Percentiles rank a stretch among this genome's conserved stretches.
phyloP scores from a whole-genome alignment of 805 yeast genomes.

The Ogataea haglerorum region DNA sequence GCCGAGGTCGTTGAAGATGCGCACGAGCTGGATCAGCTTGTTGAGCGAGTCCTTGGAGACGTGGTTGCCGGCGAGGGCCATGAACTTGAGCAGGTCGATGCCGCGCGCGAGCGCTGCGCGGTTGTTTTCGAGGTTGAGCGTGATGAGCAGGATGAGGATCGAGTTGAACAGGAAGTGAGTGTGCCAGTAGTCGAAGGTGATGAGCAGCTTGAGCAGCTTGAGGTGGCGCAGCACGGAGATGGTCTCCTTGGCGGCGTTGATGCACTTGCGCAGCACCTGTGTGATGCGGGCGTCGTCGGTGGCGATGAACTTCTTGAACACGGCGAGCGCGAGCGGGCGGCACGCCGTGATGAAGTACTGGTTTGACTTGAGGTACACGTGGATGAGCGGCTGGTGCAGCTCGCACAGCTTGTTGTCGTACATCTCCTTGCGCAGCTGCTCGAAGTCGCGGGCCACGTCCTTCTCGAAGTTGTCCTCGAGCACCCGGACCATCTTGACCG shows the following conservation, averaged over 20 bases:
- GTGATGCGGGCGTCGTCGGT: constrained; percentile 22
- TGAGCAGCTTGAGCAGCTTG: constrained; percentile 28
- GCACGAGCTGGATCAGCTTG: constrained; percentile 23
- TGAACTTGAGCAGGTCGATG: constrained; percentile 26
- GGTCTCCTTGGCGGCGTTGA: constrained; percentile 32
- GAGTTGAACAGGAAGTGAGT: constrained; percentile 38
- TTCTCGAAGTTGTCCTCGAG: constrained; percentile 27
- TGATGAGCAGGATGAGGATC: constrained; percentile 28
- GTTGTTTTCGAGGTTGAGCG: constrained; percentile 16
- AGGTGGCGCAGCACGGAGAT: constrained; percentile 30
- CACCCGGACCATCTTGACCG: constrained; percentile 16
- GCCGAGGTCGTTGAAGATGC: constrained; percentile 22
- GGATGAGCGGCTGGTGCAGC: constrained; percentile 26
- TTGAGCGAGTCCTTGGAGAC: constrained; percentile 26
- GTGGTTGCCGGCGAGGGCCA: constrained; percentile 29
- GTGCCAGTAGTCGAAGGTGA: constrained; percentile 40
- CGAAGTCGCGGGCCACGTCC: constrained; percentile 19
- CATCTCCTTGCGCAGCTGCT: constrained; percentile 20
- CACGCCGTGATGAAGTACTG: constrained; percentile 36
- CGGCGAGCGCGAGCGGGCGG: constrained; percentile 35
- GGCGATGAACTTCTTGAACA: constrained; percentile 30
- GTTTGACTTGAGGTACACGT: constrained; percentile 34
- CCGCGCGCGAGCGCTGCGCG: constrained; percentile 16
- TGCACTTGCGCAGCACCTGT: constrained; percentile 29
- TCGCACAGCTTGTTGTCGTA: constrained; percentile 15